These are phyloP conservation scores for Phytophthora citricola DNA, from an alignment of 352 stramenopile genomes.

Conservation along the genomic window DNA sequence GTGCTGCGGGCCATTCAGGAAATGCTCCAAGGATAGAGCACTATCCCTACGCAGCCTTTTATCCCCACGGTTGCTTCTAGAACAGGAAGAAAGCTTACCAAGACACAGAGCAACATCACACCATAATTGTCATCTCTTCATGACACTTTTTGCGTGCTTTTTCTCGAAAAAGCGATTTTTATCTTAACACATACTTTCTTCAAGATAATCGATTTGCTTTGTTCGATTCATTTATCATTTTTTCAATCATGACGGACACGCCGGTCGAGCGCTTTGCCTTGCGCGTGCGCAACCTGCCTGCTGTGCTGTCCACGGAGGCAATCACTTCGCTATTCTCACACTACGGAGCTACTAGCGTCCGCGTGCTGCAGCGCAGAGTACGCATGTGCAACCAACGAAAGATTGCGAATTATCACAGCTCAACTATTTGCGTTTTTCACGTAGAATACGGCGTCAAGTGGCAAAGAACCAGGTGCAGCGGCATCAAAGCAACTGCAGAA, in stretches of 20 bases:
- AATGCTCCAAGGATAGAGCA: conserved; percentile 48
- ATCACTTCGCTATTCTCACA: conserved; percentile 65
- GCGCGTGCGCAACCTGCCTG: conserved; percentile 68
- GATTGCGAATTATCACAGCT: conserved; percentile 13
- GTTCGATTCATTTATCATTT: conserved; percentile 7
- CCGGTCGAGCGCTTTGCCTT: conserved; percentile 39
- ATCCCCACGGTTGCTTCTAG: conserved; percentile 20
- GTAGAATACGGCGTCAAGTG: conserved; percentile 36
- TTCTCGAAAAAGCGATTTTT: not conserved
- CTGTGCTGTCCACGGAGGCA: conserved; percentile 58
- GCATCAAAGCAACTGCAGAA: conserved; percentile 35
- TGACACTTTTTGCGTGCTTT: not conserved
- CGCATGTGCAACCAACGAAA: conserved; percentile 5
- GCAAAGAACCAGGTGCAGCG: conserved; percentile 38
- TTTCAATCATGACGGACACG: conserved; percentile 2
- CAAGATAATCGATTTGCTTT: conserved; percentile 7
- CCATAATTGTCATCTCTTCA: conserved; percentile 6
- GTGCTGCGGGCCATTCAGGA: conserved; percentile 74
- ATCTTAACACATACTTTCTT: conserved; percentile 13
- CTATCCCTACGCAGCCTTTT: conserved; percentile 7
- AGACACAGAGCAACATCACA: conserved; percentile 12
- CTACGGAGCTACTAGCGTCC: conserved; percentile 61
- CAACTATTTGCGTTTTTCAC: conserved; percentile 13
- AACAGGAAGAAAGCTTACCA: conserved; percentile 14
- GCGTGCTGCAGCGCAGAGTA: conserved; percentile 48